Base-by-base conservation (phyloP, 345 rosid genomes). In the Kernera saxatilis region DNA sequence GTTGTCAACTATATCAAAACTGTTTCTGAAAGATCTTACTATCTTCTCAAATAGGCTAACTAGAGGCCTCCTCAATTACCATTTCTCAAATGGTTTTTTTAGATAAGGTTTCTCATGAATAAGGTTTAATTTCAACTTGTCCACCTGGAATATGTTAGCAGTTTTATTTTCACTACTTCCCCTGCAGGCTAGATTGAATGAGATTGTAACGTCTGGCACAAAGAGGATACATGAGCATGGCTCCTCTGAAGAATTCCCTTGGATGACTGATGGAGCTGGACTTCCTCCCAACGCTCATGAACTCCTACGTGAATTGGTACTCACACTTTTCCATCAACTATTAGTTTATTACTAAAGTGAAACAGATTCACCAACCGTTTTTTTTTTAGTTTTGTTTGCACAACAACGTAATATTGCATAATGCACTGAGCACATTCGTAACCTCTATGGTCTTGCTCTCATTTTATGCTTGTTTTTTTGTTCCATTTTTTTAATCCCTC, bases 191-290 rank as follows among this genome's bases (percentile, higher is more conserved):
- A 95, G 93, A 85, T 83, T 95, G 81, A 88, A 92, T 76, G 93
- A 88, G 78, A 87, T 95, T 39, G 87, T 92, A 65, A 92, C 82
- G 26, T 81, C 85, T 70, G 88, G 86, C 53, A 33, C 72, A 71
- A 79, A 82, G 83, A 33, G 76, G 41, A 71, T 40, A 61, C 61
- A 70, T 50, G 81, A 77, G 78, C 81, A 76, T 73, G 88, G 49
- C 21, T 57, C 78, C 49, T 74, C 83, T 43, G 83, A 81, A 55
- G 92, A 88, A 53, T 86, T 60, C 75, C 97, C 96, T 45, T 95
- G 99, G 99, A 92, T 88, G 98, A 76, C 79, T 52, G 99, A 95
- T 82, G 99, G 99, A 76, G 96, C 88, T 82, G 97, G 99, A 76
- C 80, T 95, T 59, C 99, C 98, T 64, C 72, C 86, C 37, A 88